A percentile compares a stretch with the other conserved stretches of the same genome.
phyloP scores from a whole-genome alignment of 768 basidiomycete species.

The Phlebiopsis flavidoalba region DNA sequence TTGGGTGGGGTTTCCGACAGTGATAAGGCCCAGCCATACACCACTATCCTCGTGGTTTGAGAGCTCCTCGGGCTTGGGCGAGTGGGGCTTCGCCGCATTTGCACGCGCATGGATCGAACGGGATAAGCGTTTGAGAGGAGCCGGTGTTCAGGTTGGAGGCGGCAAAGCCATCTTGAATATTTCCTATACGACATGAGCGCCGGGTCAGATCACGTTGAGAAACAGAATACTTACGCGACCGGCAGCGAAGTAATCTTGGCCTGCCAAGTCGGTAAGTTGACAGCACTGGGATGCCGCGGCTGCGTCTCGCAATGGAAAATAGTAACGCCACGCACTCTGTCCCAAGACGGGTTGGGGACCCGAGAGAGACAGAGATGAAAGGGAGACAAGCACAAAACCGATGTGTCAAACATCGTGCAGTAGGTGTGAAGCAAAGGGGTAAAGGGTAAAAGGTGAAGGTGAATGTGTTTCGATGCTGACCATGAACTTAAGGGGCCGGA shows the following conservation, averaged over 20 bases:
- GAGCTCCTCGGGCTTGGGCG: constrained; percentile 27
- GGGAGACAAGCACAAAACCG: background rate
- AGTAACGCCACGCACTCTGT: too few relatives aligned
- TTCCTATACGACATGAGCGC: constrained; percentile 32
- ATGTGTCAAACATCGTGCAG: constrained; percentile 11
- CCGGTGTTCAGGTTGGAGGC: constrained; percentile 45
- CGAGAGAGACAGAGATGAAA: background rate
- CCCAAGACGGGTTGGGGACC: background rate
- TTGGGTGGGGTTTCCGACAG: constrained; percentile 42
- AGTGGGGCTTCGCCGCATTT: constrained; percentile 16
- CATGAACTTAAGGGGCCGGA: background rate
- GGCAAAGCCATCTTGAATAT: constrained; percentile 34
- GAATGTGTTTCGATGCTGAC: too few relatives aligned
- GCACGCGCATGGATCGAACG: background rate
- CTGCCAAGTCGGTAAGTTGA: background rate
- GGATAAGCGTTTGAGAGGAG: constrained; percentile 30
- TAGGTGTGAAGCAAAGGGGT: background rate
- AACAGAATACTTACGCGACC: background rate
- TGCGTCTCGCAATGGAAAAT: background rate
- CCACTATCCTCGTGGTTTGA: constrained; percentile 32
- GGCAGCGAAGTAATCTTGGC: background rate
- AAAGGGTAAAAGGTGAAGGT: too few relatives aligned
- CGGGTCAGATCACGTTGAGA: too few relatives aligned
- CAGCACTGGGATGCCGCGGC: background rate
- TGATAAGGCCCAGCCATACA: constrained; percentile 43